A percentile compares a stretch with the other conserved stretches of the same genome.
Evolutionary conservation across 371 early-diverging fungal species (phyloP).

Genomic region (Syncephalastrum racemosum): DNA sequence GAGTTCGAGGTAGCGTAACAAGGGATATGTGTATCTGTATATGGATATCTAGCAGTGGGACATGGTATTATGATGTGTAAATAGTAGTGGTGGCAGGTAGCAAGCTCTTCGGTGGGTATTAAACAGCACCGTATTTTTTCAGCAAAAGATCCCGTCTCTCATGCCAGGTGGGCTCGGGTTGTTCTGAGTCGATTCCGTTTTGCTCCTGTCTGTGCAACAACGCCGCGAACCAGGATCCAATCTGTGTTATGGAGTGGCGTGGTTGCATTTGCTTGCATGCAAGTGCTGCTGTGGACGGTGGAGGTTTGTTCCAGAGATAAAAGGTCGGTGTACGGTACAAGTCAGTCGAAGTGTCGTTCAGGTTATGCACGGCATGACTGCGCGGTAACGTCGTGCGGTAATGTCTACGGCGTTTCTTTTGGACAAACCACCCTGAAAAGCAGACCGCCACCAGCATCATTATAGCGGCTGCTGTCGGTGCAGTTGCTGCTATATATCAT

Average conservation of each 20-base stretch:
- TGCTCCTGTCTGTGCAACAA: not conserved
- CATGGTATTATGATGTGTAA: no score
- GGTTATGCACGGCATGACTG: no score
- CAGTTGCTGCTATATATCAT: conserved; percentile 1
- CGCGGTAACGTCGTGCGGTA: conserved; percentile 2
- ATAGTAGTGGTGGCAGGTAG: no score
- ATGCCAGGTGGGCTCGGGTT: conserved; percentile 27
- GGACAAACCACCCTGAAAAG: conserved; percentile 1
- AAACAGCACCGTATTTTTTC: conserved; percentile 27
- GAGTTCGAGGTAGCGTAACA: no score
- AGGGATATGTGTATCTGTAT: no score
- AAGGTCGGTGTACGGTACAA: conserved; percentile 29
- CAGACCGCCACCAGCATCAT: not conserved
- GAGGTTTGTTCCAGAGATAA: conserved; percentile 40
- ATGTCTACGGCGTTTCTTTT: not conserved
- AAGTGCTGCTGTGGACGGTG: conserved; percentile 9
- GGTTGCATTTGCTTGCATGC: not conserved
- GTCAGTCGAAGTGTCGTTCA: not conserved
- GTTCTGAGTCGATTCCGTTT: not conserved
- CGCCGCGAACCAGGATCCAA: not conserved
- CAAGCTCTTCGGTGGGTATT: not conserved
- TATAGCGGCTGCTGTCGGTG: not conserved
- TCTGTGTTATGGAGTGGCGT: not conserved
- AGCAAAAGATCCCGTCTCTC: conserved; percentile 22
- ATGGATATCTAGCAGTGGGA: no score